A percentile compares a stretch with the other conserved stretches of the same genome.
Conservation (phyloP, 108 stramenopile genomes). For the Pseudonitzschia multistriata region DNA sequence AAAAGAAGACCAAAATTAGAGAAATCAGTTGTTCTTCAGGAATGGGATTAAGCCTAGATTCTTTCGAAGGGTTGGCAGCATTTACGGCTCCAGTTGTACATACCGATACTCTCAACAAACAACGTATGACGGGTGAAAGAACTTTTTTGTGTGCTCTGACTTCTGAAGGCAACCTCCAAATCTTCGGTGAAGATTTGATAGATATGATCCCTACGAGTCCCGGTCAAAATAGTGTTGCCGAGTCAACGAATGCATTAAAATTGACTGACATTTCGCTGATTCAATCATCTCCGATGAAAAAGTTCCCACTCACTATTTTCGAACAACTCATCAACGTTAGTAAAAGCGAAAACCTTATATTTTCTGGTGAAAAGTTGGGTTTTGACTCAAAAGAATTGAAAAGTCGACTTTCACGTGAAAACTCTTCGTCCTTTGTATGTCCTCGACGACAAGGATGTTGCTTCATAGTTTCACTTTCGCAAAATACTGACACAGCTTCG, state of each 20-base stretch:
- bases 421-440: constrained; percentile 44
- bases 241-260: not conserved
- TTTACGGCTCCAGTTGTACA: constrained; percentile 32
- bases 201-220: not conserved
- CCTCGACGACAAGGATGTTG: constrained; percentile 68
- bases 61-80: constrained; percentile 59
- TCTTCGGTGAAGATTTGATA: constrained; percentile 56
- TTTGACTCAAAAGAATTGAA: constrained; percentile 33
- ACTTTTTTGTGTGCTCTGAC: constrained; percentile 47
- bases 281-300: not conserved
- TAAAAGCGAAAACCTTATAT: constrained; percentile 45
- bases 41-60: constrained; percentile 41
- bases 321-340: constrained; percentile 61
- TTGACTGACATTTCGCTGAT: not conserved
- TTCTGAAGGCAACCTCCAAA: constrained; percentile 53
- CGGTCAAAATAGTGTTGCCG: not conserved
- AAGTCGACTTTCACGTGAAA: constrained; percentile 58
- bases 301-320: constrained; percentile 54
- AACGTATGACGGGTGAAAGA: constrained; percentile 42
- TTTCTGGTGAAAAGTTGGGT: constrained; percentile 50
- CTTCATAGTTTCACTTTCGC: constrained; percentile 46
- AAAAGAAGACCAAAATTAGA: constrained; percentile 40
- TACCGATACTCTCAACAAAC: not conserved
- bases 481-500: not conserved
- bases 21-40: constrained; percentile 43